These are phyloP conservation scores for Sclerotinia subarctica DNA, from an alignment of 2,329 filamentous ascomycete species.

Conservation along the genomic window DNA sequence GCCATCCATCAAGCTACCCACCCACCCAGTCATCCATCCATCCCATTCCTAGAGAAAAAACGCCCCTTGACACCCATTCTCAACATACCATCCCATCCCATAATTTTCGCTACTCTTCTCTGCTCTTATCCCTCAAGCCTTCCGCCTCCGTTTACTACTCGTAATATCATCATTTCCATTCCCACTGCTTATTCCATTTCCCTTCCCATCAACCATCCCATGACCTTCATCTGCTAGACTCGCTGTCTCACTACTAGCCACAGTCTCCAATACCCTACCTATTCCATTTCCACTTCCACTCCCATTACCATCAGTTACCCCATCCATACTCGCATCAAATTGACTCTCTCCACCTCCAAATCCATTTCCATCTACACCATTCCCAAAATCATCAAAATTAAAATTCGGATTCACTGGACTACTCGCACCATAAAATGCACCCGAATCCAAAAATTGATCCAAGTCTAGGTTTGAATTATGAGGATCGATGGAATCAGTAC, in stretches of 20 bases:
- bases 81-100: background rate
- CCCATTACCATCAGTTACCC: conserved; percentile 23
- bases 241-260: conserved; percentile 27
- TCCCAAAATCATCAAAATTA: conserved; percentile 27
- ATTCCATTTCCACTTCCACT: background rate
- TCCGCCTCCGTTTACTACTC: conserved; percentile 31
- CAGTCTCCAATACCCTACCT: conserved; percentile 27
- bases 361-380: conserved; percentile 2
- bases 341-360: conserved; percentile 27
- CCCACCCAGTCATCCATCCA: background rate
- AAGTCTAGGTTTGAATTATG: conserved; percentile 44
- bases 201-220: conserved; percentile 13
- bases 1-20: no score
- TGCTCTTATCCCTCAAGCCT: conserved; percentile 24
- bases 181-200: conserved; percentile 10
- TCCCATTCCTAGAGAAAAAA: background rate
- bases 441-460: conserved; percentile 48
- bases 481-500: conserved; percentile 39
- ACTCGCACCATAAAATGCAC: conserved; percentile 41
- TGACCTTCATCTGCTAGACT: conserved; percentile 26
- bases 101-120: background rate
- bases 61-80: background rate
- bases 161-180: conserved; percentile 17
- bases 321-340: conserved; percentile 37
- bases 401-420: conserved; percentile 30